Evolutionary conservation across 169 alveolate genomes (phyloP).

Genomic region (Besnoitia besnoiti): DNA sequence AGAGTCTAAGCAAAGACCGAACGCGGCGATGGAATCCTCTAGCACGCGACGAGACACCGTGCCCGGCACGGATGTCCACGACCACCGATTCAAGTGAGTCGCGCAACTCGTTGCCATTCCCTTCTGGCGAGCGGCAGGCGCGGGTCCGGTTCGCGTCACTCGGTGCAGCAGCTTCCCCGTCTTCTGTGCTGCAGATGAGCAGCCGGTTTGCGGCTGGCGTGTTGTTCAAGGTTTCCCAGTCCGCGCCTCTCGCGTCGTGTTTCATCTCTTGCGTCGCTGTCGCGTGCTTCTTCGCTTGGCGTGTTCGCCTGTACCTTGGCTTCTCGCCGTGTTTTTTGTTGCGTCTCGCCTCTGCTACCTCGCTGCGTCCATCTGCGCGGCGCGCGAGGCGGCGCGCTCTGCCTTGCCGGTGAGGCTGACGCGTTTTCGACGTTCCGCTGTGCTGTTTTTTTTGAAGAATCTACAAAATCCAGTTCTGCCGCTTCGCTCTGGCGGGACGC

Average conservation of each 20-base stretch:
- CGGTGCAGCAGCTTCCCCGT: too few relatives aligned
- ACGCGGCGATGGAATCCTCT: background rate
- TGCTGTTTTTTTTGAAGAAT: slow-evolving; percentile 40
- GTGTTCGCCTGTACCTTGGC: background rate
- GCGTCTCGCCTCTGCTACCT: background rate
- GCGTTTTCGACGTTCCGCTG: background rate
- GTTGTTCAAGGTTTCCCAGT: too few relatives aligned
- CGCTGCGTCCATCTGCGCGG: background rate
- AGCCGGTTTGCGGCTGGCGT: too few relatives aligned
- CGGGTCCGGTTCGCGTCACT: too few relatives aligned
- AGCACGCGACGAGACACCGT: slow-evolving; percentile 17
- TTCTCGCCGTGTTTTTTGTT: background rate
- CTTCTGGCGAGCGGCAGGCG: background rate
- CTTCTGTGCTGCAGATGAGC: too few relatives aligned
- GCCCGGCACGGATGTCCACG: slow-evolving; percentile 40
- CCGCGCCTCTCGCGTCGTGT: too few relatives aligned
- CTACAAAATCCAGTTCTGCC: slow-evolving; percentile 66
- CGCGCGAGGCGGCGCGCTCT: background rate
- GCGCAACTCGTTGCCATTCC: background rate
- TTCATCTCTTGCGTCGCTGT: background rate
- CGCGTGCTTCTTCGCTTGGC: background rate
- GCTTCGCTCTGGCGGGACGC: slow-evolving; percentile 60
- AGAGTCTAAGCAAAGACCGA: too few relatives aligned
- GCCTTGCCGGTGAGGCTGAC: background rate
- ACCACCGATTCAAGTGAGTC: slow-evolving; percentile 13